Conservation (phyloP, 1,284 basidiomycete species). For the Marasmius sp. region DNA sequence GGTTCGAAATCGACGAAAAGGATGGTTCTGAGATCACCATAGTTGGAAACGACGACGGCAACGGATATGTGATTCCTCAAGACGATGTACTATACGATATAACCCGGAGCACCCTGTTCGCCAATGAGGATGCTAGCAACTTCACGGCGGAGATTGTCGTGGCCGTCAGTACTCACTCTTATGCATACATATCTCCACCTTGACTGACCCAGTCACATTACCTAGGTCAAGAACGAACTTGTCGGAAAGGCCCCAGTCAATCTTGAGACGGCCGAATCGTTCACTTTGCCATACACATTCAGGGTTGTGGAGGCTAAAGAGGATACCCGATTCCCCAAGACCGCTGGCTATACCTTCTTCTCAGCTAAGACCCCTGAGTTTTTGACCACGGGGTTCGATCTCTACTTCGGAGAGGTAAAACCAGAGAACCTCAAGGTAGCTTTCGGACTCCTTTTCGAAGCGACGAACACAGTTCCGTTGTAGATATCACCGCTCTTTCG, state of each 20-base stretch:
- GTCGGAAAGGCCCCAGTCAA: background rate
- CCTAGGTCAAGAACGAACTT: background rate
- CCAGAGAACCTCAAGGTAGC: background rate
- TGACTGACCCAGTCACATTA: background rate
- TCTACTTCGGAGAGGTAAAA: background rate
- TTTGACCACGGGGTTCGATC: background rate
- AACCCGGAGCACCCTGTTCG: background rate
- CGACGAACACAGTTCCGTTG: background rate
- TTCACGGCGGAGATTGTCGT: background rate
- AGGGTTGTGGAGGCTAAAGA: background rate
- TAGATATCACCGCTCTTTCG: too few relatives aligned
- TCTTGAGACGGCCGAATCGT: background rate
- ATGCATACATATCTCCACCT: background rate
- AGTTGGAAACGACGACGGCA: background rate
- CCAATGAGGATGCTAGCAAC: background rate
- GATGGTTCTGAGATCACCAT: background rate
- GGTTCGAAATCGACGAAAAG: background rate
- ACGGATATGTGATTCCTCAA: background rate
- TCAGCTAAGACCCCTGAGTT: background rate
- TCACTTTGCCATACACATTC: background rate
- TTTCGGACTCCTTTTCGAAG: background rate
- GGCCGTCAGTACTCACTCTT: background rate
- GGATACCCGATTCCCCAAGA: background rate
- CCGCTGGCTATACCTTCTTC: background rate
- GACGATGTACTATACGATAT: background rate